Evolutionary conservation across 768 basidiomycete species (phyloP), one percentile per base, ranked within the genome.

Genomic region (Naganishia friedmannii): DNA sequence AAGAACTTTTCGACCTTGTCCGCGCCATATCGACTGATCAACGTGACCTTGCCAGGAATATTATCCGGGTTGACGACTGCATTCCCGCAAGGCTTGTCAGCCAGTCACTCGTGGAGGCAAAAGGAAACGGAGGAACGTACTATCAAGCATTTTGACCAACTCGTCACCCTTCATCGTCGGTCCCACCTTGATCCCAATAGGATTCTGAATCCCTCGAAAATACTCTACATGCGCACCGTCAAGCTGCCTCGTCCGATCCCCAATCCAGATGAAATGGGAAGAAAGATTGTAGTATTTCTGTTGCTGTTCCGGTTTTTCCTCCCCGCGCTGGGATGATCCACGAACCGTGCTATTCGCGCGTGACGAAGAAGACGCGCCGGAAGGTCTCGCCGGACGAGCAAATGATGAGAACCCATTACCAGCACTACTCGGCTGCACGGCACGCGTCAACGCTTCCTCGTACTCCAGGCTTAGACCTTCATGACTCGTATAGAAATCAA

Each of bases 181-280:
- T 2, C 96, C 96, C 7, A 95, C 91, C 79, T 99, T 99, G 83
- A 97, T 87, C 1, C 96, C 96, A 70, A 81, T 79, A 1, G 80
- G 80, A 63, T 81, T 81, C 12, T 75, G 75, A 51, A 81, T 78
- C 9, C 80, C 80, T 42, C 80, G 54, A 69, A 81, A 81, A 67
- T 77, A 82, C 83, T 98, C 95, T 37, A 97, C 88, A 78, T 99
- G 96, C 3, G 93, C 96, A 8, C 93, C 93, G 55, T 87, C 86
- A 0, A 98, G 83, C 81, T 95, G 92, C 48, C 95, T 84, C 5
- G 95, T 99, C 65, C 95, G 87, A 82, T 99, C 96, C 0, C 95
- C 95, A 66, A 99, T 91, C 95, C 95, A 99, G 60, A 97, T 81
- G 82, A 96, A 95, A 79, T 94, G 93, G 9, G 92, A 91, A 2